A percentile compares a stretch with the other conserved stretches of the same genome.
phyloP scores from a whole-genome alignment of 2,329 filamentous ascomycete genomes.

The Botrytis deweyae region DNA sequence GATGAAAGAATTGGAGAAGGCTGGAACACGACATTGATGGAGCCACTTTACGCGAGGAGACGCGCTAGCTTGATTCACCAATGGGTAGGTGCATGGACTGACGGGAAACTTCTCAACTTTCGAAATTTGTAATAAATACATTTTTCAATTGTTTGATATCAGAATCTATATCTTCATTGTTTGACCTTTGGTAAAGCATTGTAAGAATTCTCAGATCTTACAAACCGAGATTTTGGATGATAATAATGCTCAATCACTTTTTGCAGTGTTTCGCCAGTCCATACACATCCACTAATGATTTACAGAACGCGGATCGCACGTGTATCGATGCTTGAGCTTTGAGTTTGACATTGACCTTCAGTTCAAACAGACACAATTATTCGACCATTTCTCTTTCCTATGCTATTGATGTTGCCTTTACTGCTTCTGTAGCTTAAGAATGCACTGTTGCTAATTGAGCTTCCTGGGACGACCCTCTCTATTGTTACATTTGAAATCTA shows the following conservation, averaged over 20 bases:
- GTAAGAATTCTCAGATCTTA: accelerated
- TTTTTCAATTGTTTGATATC: background rate
- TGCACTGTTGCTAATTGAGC: background rate
- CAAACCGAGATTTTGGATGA: background rate
- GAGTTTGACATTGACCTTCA: constrained; percentile 4
- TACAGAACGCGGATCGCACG: background rate
- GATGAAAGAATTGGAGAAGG: constrained; percentile 1
- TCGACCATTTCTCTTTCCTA: background rate
- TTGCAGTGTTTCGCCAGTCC: background rate
- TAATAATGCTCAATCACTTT: background rate
- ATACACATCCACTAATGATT: background rate
- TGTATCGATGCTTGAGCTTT: background rate
- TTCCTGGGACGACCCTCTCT: background rate
- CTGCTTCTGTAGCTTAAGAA: background rate
- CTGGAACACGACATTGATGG: constrained; percentile 8
- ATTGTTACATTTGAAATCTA: background rate
- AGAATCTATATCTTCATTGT: background rate
- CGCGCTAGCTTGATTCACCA: constrained; percentile 11
- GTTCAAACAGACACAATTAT: background rate
- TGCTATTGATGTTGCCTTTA: background rate
- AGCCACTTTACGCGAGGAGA: constrained; percentile 16
- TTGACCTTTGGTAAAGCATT: background rate
- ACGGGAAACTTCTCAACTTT: background rate
- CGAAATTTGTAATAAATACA: background rate
- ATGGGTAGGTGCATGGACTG: background rate